Evolutionary conservation across 805 yeast species (phyloP), one percentile per base, ranked within the genome.

Genomic region (Maudiozyma turicensis): DNA sequence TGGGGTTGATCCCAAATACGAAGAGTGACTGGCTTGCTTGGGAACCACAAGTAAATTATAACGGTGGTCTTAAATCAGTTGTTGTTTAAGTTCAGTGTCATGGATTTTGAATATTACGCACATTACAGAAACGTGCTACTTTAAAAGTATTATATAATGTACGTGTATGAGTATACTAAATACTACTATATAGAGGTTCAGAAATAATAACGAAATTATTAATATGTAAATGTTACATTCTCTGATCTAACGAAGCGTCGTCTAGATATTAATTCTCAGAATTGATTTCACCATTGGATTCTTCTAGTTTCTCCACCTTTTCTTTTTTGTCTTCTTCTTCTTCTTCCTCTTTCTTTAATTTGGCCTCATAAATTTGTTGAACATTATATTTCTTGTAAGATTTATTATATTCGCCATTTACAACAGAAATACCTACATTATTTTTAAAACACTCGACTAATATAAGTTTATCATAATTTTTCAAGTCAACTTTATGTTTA

Each of bases 1-100:
- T 91, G 96, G 98, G 97, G 0, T 71, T 91, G 54, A 80, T 91
- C 51, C 99, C 99, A 26, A 86, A 84, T 57, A 83, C 81, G 37
- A 75, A 75, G 43, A 83, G 95, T 55, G 99, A 91, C 63, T 93
- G 98, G 98, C 69, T 91, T 14, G 81, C 88, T 6, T 90, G 95
- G 90, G 95, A 89, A 61, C 58, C 56, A 2, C 69, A 73, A 6
- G 55, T 72, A 3, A 47, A 54, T 41, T 59, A 62, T 37, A 40
- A 40, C 8, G 50, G 52, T 11, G 45, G 47, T 7, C 29, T 55
- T 5, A 55, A 54, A 37, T 54, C 66, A 20, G 61, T 53, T 50
- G 50, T 58, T 6, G 51, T 61, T 49, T 64, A 50, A 55, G 38
- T 20, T 20, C 26, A 20, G 4, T 20, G 26, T 20, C 4, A 4